These are phyloP conservation scores for Canariomyces notabilis DNA, from an alignment of 2,329 filamentous ascomycete genomes.

Conservation along the genomic window DNA sequence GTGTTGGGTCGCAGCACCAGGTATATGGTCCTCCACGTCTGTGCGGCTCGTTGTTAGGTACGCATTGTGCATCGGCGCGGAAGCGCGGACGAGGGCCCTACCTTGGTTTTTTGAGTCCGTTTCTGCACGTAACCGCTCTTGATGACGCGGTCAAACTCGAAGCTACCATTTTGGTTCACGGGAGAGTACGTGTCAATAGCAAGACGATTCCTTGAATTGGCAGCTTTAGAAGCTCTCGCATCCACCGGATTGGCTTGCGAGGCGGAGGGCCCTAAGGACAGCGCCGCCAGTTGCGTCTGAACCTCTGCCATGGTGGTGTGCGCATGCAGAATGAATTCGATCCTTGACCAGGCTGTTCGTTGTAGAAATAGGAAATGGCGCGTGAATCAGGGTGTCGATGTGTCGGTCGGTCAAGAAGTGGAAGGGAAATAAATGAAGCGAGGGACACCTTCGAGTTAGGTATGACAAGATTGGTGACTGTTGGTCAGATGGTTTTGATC, in stretches of 20 bases:
- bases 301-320: conserved; percentile 21
- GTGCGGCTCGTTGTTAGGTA: conserved; percentile 9
- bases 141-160: conserved; percentile 90
- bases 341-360: conserved; percentile 2
- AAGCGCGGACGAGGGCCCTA: conserved; percentile 33
- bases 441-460: conserved; percentile 19
- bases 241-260: conserved; percentile 2
- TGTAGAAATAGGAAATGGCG: background rate
- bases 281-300: conserved; percentile 22
- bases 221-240: conserved; percentile 22
- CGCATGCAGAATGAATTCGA: conserved; percentile 8
- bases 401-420: background rate
- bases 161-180: conserved; percentile 91
- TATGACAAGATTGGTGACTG: background rate
- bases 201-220: conserved; percentile 39
- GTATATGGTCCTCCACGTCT: conserved; percentile 88
- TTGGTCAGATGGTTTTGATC: background rate
- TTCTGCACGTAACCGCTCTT: conserved; percentile 85
- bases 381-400: background rate
- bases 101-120: conserved; percentile 90
- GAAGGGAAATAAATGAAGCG: conserved; percentile 17
- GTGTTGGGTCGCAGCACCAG: conserved; percentile 86
- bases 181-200: conserved; percentile 68
- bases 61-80: background rate
- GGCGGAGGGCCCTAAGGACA: conserved; percentile 20